Conservation (phyloP, 1,284 basidiomycete genomes). For the Termitomyces sp. region DNA sequence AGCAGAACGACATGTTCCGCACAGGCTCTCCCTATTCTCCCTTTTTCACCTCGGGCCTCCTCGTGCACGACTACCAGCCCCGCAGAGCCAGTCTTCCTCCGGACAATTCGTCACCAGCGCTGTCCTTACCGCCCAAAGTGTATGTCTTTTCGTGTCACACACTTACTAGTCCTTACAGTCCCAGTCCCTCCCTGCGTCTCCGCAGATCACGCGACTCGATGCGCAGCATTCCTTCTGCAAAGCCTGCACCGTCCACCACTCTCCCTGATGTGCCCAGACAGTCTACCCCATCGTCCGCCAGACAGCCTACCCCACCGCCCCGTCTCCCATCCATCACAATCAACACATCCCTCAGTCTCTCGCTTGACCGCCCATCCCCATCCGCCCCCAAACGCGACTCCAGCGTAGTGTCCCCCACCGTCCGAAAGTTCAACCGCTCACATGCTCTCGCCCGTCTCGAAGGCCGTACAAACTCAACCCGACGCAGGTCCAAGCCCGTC, state of each 20-base stretch:
- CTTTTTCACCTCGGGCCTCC: slow-evolving; percentile 58
- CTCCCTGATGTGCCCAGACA: slow-evolving; percentile 40
- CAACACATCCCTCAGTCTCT: slow-evolving; percentile 28
- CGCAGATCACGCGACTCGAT: slow-evolving; percentile 40
- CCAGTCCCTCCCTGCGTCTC: slow-evolving; percentile 15
- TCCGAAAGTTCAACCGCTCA: slow-evolving; percentile 31
- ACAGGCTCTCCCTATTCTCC: slow-evolving; percentile 44
- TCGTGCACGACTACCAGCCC: slow-evolving; percentile 27
- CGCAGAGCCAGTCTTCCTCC: too few relatives aligned
- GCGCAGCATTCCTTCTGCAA: slow-evolving; percentile 51
- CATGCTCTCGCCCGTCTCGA: slow-evolving; percentile 62
- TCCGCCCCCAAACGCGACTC: slow-evolving; percentile 33
- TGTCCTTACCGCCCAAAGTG: not conserved
- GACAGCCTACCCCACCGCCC: slow-evolving; percentile 20
- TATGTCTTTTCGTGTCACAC: too few relatives aligned
- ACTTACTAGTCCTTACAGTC: slow-evolving; percentile 10
- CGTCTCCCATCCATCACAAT: slow-evolving; percentile 28
- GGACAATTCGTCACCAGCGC: too few relatives aligned
- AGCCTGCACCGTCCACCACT: slow-evolving; percentile 50
- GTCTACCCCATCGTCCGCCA: too few relatives aligned
- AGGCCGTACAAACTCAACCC: slow-evolving; percentile 35
- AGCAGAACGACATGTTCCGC: slow-evolving; percentile 26
- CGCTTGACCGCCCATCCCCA: slow-evolving; percentile 21
- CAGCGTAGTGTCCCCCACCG: slow-evolving; percentile 37
- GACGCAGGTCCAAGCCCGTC: slow-evolving; percentile 10